These are phyloP conservation scores for Tripidium arundinaceum DNA, from an alignment of 202 grass and related monocot genomes.

Conservation along the genomic window DNA sequence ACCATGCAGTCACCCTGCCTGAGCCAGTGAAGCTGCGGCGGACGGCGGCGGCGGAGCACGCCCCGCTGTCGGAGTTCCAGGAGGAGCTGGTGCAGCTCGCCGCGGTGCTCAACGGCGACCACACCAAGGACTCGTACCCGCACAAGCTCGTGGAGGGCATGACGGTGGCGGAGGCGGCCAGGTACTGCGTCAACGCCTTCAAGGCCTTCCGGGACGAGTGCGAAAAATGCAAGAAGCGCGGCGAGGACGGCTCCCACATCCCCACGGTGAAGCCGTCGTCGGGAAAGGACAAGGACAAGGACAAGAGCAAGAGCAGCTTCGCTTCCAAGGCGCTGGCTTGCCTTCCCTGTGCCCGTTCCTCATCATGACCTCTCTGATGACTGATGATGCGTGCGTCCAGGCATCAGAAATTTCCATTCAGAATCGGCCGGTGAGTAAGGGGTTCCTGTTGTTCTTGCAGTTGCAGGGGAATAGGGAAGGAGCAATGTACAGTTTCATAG, in stretches of 20 bases:
- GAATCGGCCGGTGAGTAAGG: neutral
- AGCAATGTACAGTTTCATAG: neutral
- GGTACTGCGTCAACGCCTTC: constrained; percentile 60
- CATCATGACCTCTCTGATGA: neutral
- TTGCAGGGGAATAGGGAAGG: neutral
- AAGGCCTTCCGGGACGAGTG: constrained; percentile 55
- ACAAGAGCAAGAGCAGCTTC: constrained; percentile 6
- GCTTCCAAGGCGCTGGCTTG: constrained; percentile 49
- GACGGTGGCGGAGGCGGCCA: constrained; percentile 69
- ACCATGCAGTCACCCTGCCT: constrained; percentile 2
- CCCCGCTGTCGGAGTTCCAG: constrained; percentile 64
- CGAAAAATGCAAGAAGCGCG: constrained; percentile 49
- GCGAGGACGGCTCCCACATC: constrained; percentile 51
- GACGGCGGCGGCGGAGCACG: constrained; percentile 37
- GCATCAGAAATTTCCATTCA: neutral
- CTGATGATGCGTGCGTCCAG: neutral
- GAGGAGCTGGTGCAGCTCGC: constrained; percentile 70
- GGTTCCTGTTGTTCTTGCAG: neutral
- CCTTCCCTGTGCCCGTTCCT: constrained; percentile 30
- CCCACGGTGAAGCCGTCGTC: constrained; percentile 36
- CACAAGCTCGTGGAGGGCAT: constrained; percentile 62
- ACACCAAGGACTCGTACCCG: constrained; percentile 50
- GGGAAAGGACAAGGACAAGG: neutral
- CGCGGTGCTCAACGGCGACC: constrained; percentile 77
- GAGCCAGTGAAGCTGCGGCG: constrained; percentile 7